A percentile compares a stretch with the other conserved stretches of the same genome.
Evolutionary conservation across 2,329 filamentous ascomycete species (phyloP).

Genomic region (Hymenoscyphus scutula): DNA sequence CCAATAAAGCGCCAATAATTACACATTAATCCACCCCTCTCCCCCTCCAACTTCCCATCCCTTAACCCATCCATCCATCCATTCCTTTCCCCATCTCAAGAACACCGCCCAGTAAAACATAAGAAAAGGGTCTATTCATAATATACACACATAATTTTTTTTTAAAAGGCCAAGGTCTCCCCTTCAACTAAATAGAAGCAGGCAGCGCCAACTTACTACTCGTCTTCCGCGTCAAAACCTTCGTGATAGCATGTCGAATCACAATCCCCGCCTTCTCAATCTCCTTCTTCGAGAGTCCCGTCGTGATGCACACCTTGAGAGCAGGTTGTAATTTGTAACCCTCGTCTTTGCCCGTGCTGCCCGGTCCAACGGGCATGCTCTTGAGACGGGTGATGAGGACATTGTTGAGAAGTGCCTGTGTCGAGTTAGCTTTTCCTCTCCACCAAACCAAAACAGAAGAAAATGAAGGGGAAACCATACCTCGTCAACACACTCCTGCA

Average conservation of each 20-base stretch:
- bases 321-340: constrained; percentile 72
- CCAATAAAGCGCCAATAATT: no score
- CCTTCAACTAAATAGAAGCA: not conserved
- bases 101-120: no score
- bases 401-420: constrained; percentile 76
- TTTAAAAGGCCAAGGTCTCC: no score
- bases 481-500: constrained; percentile 96
- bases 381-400: constrained; percentile 88
- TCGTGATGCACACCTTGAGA: constrained; percentile 88
- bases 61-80: no score
- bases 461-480: constrained; percentile 47
- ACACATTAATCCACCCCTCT: no score
- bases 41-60: no score
- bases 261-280: constrained; percentile 88
- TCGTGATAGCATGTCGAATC: constrained; percentile 90
- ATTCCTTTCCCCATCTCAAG: no score
- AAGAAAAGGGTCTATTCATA: no score
- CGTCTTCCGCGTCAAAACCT: constrained; percentile 71
- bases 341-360: constrained; percentile 66
- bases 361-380: constrained; percentile 63
- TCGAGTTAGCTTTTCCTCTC: constrained; percentile 17
- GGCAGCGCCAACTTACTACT: constrained; percentile 45
- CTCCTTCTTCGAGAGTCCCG: constrained; percentile 86
- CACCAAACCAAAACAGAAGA: constrained; percentile 6
- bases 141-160: no score